Evolutionary conservation across 495 filamentous ascomycete species (phyloP).

Genomic region (Aspergillus steynii): DNA sequence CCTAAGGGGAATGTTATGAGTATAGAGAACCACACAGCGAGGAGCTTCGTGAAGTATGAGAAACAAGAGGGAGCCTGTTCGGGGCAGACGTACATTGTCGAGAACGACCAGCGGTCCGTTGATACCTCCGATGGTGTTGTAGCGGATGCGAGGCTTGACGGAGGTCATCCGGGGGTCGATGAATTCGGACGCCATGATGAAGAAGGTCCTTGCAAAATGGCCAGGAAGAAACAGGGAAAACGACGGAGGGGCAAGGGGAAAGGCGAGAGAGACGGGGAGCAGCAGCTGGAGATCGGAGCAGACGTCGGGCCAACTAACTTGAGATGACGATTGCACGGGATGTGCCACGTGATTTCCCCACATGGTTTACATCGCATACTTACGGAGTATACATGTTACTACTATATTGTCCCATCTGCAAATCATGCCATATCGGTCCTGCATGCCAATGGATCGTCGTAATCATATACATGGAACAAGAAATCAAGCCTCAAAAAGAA

Average conservation of each 20-base stretch:
- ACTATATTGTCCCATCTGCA: no score
- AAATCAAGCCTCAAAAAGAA: background rate
- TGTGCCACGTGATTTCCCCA: conserved; percentile 12
- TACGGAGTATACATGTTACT: no score
- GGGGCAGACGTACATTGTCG: conserved; percentile 69
- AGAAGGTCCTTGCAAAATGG: conserved; percentile 12
- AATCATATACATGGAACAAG: conserved; percentile 16
- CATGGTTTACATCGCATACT: conserved; percentile 3
- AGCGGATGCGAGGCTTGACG: conserved; percentile 82
- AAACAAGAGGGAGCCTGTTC: background rate
- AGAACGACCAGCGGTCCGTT: conserved; percentile 97
- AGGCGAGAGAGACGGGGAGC: background rate
- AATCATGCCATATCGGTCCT: background rate
- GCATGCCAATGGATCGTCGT: conserved; percentile 11
- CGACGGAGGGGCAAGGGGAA: background rate
- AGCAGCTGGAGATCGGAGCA: background rate
- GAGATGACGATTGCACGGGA: conserved; percentile 1
- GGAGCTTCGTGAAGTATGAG: background rate
- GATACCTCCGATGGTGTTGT: conserved; percentile 98
- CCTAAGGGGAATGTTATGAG: conserved; percentile 44
- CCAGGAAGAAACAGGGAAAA: background rate
- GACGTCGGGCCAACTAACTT: conserved; percentile 1
- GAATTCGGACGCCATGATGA: conserved; percentile 57
- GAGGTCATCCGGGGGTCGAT: conserved; percentile 78
- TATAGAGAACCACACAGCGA: background rate